A percentile compares a stretch with the other conserved stretches of the same genome.
Conservation (phyloP, 148 eudicot genomes). For the Linanthus parryae region DNA sequence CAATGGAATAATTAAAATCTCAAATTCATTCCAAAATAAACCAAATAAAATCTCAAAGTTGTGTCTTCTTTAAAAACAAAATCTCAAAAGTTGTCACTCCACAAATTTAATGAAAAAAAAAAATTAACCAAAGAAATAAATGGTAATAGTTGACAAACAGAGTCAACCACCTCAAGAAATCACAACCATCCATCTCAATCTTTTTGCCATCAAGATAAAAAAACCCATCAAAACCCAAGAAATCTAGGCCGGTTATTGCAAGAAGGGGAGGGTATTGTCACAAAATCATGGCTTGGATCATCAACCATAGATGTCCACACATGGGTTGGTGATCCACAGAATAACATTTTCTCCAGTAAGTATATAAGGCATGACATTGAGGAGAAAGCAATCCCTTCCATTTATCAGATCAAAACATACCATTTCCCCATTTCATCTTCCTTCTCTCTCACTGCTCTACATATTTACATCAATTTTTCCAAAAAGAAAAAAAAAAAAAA, state of each 20-base stretch:
- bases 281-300: constrained; percentile 2
- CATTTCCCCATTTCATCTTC: constrained; percentile 6
- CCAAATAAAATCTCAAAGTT: too few relatives aligned
- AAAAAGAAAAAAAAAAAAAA: constrained; percentile 5
- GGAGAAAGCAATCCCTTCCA: constrained; percentile 6
- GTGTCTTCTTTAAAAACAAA: too few relatives aligned
- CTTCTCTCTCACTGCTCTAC: neutral
- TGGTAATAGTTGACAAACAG: too few relatives aligned
- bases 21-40: too few relatives aligned
- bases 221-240: neutral
- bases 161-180: neutral
- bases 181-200: constrained; percentile 5
- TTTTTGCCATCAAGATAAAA: neutral
- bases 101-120: too few relatives aligned
- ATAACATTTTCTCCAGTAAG: constrained; percentile 11
- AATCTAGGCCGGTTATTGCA: constrained; percentile 2
- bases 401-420: constrained; percentile 13
- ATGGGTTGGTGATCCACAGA: neutral
- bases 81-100: too few relatives aligned
- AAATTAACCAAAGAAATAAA: too few relatives aligned
- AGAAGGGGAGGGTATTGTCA: neutral
- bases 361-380: constrained; percentile 9
- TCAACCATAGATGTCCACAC: constrained; percentile 1
- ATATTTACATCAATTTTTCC: neutral
- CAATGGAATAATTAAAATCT: too few relatives aligned